A percentile compares a stretch with the other conserved stretches of the same genome.
phyloP scores from a whole-genome alignment of 306 rosid genomes.

The Sicyos baderoa region DNA sequence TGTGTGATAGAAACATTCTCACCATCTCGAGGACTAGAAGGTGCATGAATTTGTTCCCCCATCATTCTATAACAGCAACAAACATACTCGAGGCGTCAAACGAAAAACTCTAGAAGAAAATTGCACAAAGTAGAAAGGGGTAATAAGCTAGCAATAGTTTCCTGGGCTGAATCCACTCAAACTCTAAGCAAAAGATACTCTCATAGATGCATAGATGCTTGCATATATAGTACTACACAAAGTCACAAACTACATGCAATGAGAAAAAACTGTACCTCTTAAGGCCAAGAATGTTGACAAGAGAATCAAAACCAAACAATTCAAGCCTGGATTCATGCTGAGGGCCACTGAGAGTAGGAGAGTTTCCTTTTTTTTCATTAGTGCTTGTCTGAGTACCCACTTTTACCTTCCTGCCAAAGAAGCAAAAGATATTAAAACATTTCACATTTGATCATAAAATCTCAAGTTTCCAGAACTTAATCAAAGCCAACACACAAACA shows the following conservation, averaged over 20 bases:
- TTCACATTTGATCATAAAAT: neutral
- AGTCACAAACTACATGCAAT: constrained; percentile 31
- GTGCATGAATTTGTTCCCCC: constrained; percentile 62
- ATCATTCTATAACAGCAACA: constrained; percentile 62
- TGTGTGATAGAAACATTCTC: constrained; percentile 69
- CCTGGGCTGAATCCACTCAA: neutral
- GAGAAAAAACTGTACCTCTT: constrained; percentile 47
- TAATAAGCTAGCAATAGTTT: constrained; percentile 1
- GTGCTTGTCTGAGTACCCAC: constrained; percentile 34
- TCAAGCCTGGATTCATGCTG: constrained; percentile 82
- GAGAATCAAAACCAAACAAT: constrained; percentile 96
- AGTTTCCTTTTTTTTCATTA: constrained; percentile 36
- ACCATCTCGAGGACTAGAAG: constrained; percentile 95
- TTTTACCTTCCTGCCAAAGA: constrained; percentile 50
- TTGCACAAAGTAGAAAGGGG: neutral
- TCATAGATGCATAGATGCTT: neutral
- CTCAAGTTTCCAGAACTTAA: neutral
- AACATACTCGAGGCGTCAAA: constrained; percentile 14
- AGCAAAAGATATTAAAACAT: constrained; percentile 2
- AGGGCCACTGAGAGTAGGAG: constrained; percentile 47
- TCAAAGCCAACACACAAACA: neutral
- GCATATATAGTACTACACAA: constrained; percentile 6
- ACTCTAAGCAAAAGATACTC: neutral
- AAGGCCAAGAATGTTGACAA: constrained; percentile 96
- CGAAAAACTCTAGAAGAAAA: constrained; percentile 5